Conservation (phyloP, 352 stramenopile genomes). For the Phytophthora multivora region DNA sequence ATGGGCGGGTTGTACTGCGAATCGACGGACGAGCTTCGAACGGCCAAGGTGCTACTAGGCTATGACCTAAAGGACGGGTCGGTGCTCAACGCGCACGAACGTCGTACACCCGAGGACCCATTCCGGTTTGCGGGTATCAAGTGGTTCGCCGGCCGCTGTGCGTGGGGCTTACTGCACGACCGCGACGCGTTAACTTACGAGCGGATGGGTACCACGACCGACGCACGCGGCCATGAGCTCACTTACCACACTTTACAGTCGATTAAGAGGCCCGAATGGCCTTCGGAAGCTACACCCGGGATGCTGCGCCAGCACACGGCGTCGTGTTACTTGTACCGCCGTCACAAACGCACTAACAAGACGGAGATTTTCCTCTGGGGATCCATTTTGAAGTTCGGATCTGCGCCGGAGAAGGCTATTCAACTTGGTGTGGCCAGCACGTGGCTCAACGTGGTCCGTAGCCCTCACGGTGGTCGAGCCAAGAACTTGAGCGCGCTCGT, state of each 20-base stretch:
- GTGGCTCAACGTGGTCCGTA: conserved; percentile 40
- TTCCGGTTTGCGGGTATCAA: conserved; percentile 59
- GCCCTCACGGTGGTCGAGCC: conserved; percentile 23
- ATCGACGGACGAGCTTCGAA: conserved; percentile 42
- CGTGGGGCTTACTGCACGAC: conserved; percentile 36
- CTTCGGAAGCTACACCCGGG: conserved; percentile 36
- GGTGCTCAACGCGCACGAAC: conserved; percentile 40
- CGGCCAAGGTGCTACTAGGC: conserved; percentile 40
- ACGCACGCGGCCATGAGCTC: conserved; percentile 39
- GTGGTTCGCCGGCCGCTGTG: conserved; percentile 39
- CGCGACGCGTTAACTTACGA: conserved; percentile 53
- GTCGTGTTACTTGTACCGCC: conserved; percentile 48
- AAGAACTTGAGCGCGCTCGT: conserved; percentile 39
- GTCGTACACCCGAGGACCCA: conserved; percentile 32
- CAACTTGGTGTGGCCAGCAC: conserved; percentile 40
- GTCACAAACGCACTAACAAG: conserved; percentile 23
- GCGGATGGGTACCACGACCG: conserved; percentile 37
- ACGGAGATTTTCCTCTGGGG: conserved; percentile 48
- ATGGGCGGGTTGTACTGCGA: conserved; percentile 55
- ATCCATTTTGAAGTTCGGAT: conserved; percentile 40
- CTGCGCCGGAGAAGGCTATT: conserved; percentile 33
- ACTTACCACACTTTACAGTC: conserved; percentile 54
- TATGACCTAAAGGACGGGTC: conserved; percentile 40
- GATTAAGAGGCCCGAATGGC: conserved; percentile 50
- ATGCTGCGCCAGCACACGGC: conserved; percentile 41